phyloP scores from a whole-genome alignment of 106 monocot genomes.

The Ottelia alismoides region DNA sequence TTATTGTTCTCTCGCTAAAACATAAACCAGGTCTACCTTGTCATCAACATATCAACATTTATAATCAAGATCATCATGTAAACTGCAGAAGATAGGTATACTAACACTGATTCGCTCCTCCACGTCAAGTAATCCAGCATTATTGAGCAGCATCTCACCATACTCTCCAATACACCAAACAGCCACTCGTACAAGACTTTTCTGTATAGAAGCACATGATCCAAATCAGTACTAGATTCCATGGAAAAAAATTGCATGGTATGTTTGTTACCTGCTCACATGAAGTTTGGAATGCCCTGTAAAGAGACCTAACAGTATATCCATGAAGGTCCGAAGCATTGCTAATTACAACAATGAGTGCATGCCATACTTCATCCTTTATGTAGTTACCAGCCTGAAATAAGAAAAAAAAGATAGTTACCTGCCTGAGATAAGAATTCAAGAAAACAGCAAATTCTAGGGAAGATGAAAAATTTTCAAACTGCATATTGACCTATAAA shows the following conservation, averaged over 20 bases:
- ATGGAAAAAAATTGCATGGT: not conserved
- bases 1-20: no score
- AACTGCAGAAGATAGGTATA: no score
- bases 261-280: slow-evolving; percentile 59
- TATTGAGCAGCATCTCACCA: slow-evolving; percentile 88
- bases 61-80: no score
- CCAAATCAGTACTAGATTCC: not conserved
- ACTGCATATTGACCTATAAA: no score
- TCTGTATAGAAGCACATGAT: slow-evolving; percentile 20
- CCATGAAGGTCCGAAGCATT: slow-evolving; percentile 97
- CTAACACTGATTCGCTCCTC: slow-evolving; percentile 92
- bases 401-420: no score
- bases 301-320: slow-evolving; percentile 83
- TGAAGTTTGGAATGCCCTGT: slow-evolving; percentile 60
- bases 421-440: no score
- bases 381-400: no score
- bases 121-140: slow-evolving; percentile 49
- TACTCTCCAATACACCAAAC: slow-evolving; percentile 99
- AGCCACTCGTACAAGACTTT: slow-evolving; percentile 73
- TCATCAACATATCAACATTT: no score
- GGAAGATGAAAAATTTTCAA: no score
- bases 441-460: no score
- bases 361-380: slow-evolving; percentile 99
- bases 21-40: no score
- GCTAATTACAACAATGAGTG: slow-evolving; percentile 85